phyloP scores from a whole-genome alignment of 2,329 filamentous ascomycete species.

The Shiraia sp. region DNA sequence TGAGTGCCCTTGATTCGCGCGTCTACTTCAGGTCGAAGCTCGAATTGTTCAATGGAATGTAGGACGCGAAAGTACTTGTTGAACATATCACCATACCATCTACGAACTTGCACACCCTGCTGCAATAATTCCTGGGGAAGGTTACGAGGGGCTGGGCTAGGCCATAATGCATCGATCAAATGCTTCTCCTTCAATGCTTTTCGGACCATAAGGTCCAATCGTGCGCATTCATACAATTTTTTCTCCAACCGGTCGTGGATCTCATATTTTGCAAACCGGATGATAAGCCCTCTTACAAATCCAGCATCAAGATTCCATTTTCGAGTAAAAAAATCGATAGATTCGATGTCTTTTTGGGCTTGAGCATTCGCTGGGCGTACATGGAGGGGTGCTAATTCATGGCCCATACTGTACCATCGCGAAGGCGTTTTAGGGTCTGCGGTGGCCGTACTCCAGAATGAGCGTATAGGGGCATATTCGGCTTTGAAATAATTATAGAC shows the following conservation, averaged over 20 bases:
- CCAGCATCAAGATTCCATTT: conserved; percentile 36
- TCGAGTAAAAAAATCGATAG: conserved; percentile 36
- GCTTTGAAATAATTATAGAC: conserved; percentile 45
- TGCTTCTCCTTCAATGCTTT: conserved; percentile 46
- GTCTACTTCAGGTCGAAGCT: conserved; percentile 37
- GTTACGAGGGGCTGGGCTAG: conserved; percentile 33
- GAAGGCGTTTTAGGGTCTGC: conserved; percentile 34
- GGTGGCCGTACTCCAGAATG: conserved; percentile 41
- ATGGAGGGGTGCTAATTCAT: conserved; percentile 33
- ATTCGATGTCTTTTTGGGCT: conserved; percentile 42
- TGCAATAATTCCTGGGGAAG: conserved; percentile 31
- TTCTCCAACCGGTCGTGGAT: conserved; percentile 43
- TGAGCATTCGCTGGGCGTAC: conserved; percentile 42
- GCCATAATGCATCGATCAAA: conserved; percentile 42
- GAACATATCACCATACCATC: conserved; percentile 46
- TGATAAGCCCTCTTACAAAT: conserved; percentile 38
- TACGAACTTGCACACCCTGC: conserved; percentile 38
- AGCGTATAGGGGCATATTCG: conserved; percentile 43
- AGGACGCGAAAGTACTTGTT: conserved; percentile 41
- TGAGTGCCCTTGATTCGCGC: conserved; percentile 32
- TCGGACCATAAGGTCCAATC: conserved; percentile 41
- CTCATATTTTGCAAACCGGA: conserved; percentile 41
- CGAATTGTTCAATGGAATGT: conserved; percentile 36
- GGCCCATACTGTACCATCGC: conserved; percentile 40
- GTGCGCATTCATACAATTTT: conserved; percentile 38